Conservation (phyloP, 2,329 filamentous ascomycete genomes). For the Polytolypa hystricis region DNA sequence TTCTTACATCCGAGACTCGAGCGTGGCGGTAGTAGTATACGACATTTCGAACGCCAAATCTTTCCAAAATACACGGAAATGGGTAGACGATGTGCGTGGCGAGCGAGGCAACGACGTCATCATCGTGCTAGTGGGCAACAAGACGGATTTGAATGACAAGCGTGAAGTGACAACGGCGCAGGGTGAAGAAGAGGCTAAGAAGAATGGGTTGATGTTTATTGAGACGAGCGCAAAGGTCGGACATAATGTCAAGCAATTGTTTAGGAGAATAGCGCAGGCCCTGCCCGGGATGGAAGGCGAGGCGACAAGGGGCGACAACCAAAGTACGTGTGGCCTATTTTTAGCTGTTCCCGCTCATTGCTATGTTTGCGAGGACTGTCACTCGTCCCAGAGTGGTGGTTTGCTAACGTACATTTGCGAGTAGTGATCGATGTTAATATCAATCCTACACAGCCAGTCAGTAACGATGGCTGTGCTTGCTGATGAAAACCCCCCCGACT, state of each 20-base stretch:
- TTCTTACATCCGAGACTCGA: constrained; percentile 96
- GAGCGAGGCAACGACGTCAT: constrained; percentile 98
- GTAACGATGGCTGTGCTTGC: constrained; percentile 64
- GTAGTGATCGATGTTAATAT: constrained; percentile 91
- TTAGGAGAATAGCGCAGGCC: constrained; percentile 96
- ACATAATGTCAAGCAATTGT: constrained; percentile 95
- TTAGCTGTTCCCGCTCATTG: neutral
- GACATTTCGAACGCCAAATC: constrained; percentile 96
- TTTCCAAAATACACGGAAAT: constrained; percentile 97
- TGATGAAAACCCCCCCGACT: too few species aligned
- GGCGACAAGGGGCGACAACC: constrained; percentile 62
- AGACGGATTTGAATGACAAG: constrained; percentile 98
- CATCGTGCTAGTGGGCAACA: constrained; percentile 96
- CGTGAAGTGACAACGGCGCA: constrained; percentile 92
- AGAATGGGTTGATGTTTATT: constrained; percentile 97
- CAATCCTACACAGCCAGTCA: constrained; percentile 53
- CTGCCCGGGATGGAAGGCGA: constrained; percentile 95
- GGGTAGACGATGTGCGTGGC: constrained; percentile 95
- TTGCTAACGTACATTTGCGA: constrained; percentile 16
- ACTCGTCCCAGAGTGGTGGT: neutral
- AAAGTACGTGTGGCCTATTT: constrained; percentile 57
- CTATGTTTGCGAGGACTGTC: neutral
- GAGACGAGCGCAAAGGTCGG: constrained; percentile 97
- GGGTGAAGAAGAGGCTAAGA: constrained; percentile 95
- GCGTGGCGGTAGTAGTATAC: constrained; percentile 96